These are phyloP conservation scores for Volvariella volvacea DNA, from an alignment of 1,284 basidiomycete species.

Conservation along the genomic window DNA sequence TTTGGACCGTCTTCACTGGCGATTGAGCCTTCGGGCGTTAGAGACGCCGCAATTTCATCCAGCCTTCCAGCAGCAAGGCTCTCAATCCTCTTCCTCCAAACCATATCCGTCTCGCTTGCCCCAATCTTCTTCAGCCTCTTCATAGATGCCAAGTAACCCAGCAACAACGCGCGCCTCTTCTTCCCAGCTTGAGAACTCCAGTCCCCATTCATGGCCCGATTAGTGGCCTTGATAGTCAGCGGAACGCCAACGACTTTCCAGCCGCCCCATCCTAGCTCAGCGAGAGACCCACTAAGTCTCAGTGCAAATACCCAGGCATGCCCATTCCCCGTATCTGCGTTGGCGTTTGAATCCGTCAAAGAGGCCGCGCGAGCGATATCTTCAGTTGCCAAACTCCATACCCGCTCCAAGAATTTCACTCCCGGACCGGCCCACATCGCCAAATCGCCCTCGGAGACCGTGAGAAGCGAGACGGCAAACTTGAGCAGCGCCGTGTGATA, in stretches of 20 bases:
- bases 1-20: no score
- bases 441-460: slow-evolving; percentile 48
- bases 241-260: slow-evolving; percentile 65
- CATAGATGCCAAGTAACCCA: slow-evolving; percentile 47
- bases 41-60: slow-evolving; percentile 1
- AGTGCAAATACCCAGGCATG: slow-evolving; percentile 34
- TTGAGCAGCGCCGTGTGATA: slow-evolving; percentile 41
- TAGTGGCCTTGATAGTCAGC: slow-evolving; percentile 42
- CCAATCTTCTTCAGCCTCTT: slow-evolving; percentile 38
- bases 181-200: neutral
- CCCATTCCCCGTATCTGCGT: no score
- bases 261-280: slow-evolving; percentile 63
- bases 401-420: slow-evolving; percentile 49
- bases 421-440: slow-evolving; percentile 57
- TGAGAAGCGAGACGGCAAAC: slow-evolving; percentile 43
- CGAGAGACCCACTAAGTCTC: slow-evolving; percentile 49
- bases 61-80: slow-evolving; percentile 34
- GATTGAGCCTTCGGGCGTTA: slow-evolving; percentile 1
- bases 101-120: slow-evolving; percentile 40
- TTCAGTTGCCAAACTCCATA: slow-evolving; percentile 23
- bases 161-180: slow-evolving; percentile 23
- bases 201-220: no score
- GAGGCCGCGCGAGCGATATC: slow-evolving; percentile 1
- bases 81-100: slow-evolving; percentile 49
- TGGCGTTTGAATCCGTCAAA: no score